Percentiles rank a stretch among this genome's conserved stretches.
Conservation (phyloP, 306 rosid species). For the Lathyrus oleraceus region DNA sequence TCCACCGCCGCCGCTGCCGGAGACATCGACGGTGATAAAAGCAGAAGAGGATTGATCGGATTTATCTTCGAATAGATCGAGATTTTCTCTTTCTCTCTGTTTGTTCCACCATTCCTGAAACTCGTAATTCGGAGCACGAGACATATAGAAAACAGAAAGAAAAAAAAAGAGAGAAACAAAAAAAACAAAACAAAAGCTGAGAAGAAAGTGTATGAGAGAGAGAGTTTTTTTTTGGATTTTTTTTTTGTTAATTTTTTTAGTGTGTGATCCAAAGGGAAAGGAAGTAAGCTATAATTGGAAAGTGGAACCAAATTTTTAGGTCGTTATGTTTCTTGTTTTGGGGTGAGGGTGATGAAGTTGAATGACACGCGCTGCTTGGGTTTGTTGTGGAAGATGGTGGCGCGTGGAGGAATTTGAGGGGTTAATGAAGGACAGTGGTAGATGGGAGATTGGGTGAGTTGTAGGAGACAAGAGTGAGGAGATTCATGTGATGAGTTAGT, state of each 20-base stretch:
- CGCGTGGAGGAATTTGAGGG: constrained; percentile 18
- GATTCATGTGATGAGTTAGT: constrained; percentile 30
- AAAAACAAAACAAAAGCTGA: background rate
- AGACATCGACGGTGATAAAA: constrained; percentile 54
- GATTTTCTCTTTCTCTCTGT: constrained; percentile 57
- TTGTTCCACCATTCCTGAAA: constrained; percentile 99
- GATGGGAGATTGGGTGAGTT: constrained; percentile 10
- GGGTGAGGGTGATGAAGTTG: background rate
- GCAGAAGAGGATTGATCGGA: constrained; percentile 28
- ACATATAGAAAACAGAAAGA: constrained; percentile 49
- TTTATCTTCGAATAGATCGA: constrained; percentile 41
- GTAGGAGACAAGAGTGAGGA: background rate
- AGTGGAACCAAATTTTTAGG: constrained; percentile 40
- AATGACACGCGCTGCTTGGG: constrained; percentile 24
- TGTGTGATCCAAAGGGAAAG: constrained; percentile 37
- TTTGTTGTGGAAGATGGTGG: constrained; percentile 30
- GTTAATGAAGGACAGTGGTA: background rate
- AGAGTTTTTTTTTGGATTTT: background rate
- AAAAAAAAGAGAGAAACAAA: background rate
- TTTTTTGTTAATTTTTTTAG: background rate
- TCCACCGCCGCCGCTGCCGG: constrained; percentile 11
- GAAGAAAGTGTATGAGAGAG: constrained; percentile 6
- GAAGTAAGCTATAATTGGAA: constrained; percentile 36
- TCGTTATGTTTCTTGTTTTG: background rate
- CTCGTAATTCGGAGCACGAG: constrained; percentile 81